phyloP scores from a whole-genome alignment of 2,329 filamentous ascomycete genomes.

The Talaromyces sp. region DNA sequence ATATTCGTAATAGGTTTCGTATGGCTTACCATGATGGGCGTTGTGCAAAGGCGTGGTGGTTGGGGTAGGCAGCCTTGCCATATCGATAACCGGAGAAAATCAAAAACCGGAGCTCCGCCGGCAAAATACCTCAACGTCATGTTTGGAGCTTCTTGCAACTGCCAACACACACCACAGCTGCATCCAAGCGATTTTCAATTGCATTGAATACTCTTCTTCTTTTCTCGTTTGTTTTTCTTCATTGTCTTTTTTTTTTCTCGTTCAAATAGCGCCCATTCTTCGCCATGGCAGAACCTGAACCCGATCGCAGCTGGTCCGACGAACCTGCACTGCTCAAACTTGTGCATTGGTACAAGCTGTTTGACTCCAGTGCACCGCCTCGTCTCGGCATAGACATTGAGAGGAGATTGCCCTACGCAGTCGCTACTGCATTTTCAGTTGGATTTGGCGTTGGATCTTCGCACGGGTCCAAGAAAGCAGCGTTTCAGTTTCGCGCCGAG shows the following conservation, averaged over 20 bases:
- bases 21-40: slow-evolving; percentile 13
- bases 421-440: slow-evolving; percentile 58
- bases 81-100: slow-evolving; percentile 3
- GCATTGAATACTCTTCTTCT: neutral
- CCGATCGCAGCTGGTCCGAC: slow-evolving; percentile 14
- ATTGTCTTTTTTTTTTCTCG: neutral
- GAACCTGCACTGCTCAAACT: slow-evolving; percentile 22
- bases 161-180: neutral
- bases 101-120: neutral
- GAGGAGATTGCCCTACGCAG: slow-evolving; percentile 61
- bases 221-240: neutral
- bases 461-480: slow-evolving; percentile 67
- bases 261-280: neutral
- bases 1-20: neutral
- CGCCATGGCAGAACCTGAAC: slow-evolving; percentile 3
- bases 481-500: slow-evolving; percentile 85
- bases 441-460: slow-evolving; percentile 66
- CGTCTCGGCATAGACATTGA: slow-evolving; percentile 60
- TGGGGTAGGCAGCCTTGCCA: neutral
- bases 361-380: slow-evolving; percentile 32
- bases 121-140: neutral
- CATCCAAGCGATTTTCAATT: neutral
- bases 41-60: neutral
- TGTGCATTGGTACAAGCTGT: slow-evolving; percentile 32
- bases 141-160: neutral